These are phyloP conservation scores for Cercis canadensis DNA, from an alignment of 306 rosid species.

Conservation along the genomic window DNA sequence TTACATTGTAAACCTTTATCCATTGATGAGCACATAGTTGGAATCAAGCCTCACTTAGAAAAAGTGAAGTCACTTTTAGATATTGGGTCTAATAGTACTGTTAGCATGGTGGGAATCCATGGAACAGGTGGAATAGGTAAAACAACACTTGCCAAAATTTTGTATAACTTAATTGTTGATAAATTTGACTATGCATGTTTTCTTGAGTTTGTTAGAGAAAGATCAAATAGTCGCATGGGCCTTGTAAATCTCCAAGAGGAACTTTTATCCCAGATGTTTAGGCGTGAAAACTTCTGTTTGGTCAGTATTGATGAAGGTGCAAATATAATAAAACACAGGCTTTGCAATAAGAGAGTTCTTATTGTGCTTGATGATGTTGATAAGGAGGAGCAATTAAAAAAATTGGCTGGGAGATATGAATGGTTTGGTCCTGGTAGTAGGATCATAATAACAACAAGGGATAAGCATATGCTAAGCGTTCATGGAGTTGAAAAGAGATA, in stretches of 20 bases:
- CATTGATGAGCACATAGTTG: not conserved
- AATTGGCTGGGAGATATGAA: not conserved
- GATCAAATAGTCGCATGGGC: no score
- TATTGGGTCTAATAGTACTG: not conserved
- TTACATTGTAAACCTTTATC: not conserved
- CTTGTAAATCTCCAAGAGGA: not conserved
- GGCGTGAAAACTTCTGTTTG: not conserved
- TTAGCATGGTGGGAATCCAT: not conserved
- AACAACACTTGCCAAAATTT: not conserved
- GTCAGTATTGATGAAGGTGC: no score
- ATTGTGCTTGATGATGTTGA: constrained; percentile 7
- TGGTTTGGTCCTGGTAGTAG: constrained; percentile 11
- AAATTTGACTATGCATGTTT: not conserved
- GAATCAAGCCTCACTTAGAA: not conserved
- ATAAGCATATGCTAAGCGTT: not conserved
- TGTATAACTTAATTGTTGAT: not conserved
- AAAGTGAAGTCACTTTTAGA: not conserved
- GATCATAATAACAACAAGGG: not conserved
- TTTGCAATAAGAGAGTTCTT: not conserved
- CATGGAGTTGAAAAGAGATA: not conserved
- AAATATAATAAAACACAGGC: no score
- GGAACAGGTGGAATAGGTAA: not conserved
- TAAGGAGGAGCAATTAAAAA: not conserved
- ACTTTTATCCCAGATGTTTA: not conserved
- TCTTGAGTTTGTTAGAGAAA: not conserved